Conservation (phyloP, 306 rosid species). For the Corylus avellana region DNA sequence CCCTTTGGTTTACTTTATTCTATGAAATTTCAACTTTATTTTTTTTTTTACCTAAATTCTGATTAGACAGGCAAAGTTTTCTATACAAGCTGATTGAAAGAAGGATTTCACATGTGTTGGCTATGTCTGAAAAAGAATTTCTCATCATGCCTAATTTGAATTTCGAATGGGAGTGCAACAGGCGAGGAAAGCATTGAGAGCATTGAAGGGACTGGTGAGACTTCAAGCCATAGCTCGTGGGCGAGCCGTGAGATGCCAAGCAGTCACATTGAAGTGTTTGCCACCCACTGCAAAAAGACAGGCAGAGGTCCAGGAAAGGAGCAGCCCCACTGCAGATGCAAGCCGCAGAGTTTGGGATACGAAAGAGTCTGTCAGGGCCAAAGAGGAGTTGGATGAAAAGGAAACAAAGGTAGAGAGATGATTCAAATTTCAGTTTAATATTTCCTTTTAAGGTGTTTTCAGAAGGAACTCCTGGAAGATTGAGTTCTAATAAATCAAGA, state of each 20-base stretch:
- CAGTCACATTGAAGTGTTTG: constrained; percentile 32
- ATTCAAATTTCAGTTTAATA: background rate
- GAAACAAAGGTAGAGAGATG: constrained; percentile 44
- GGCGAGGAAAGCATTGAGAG: constrained; percentile 89
- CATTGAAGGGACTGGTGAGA: constrained; percentile 76
- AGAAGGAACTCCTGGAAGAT: background rate
- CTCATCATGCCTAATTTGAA: constrained; percentile 18
- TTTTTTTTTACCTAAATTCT: background rate
- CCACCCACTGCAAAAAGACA: constrained; percentile 30
- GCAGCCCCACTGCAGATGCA: constrained; percentile 18
- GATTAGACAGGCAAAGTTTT: background rate
- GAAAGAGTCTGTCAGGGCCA: constrained; percentile 34
- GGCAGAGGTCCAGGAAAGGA: constrained; percentile 34
- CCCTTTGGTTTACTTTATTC: background rate
- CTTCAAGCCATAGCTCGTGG: constrained; percentile 89
- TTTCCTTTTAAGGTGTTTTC: background rate
- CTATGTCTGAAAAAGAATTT: background rate
- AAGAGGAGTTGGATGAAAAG: constrained; percentile 43
- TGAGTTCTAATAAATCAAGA: background rate
- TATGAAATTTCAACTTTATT: background rate
- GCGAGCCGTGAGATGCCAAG: constrained; percentile 65
- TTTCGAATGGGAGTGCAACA: constrained; percentile 34
- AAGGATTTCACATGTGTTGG: constrained; percentile 1
- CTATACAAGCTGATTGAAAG: background rate
- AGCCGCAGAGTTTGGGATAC: constrained; percentile 24